Conservation (phyloP, 441 rosid genomes). For the Manihot esculenta region DNA sequence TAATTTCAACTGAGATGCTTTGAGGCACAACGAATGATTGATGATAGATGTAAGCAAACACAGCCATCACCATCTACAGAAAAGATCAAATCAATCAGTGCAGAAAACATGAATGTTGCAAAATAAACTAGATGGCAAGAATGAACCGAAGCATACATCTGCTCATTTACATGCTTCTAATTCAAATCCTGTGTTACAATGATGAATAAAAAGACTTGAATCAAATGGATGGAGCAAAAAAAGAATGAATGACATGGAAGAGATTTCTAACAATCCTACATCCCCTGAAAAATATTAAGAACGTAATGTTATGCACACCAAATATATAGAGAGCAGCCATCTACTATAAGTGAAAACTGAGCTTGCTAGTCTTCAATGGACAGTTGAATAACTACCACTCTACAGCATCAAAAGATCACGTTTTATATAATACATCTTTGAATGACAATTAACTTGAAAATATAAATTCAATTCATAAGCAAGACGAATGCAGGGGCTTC, state of each 20-base stretch:
- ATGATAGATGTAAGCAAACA: conserved; percentile 87
- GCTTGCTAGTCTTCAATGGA: neutral
- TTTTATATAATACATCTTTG: neutral
- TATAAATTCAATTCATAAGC: neutral
- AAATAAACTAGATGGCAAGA: neutral
- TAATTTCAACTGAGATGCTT: conserved; percentile 59
- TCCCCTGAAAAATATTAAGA: neutral
- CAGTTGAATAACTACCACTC: neutral
- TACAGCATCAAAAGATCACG: too few relatives aligned
- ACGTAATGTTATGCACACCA: neutral
- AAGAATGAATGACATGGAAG: neutral
- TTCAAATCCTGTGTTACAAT: neutral
- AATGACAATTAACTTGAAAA: neutral
- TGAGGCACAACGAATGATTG: conserved; percentile 69
- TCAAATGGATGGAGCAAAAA: neutral
- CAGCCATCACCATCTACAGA: conserved; percentile 95
- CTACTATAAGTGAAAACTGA: neutral
- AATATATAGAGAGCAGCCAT: neutral
- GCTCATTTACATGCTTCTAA: neutral
- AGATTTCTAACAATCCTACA: conserved; percentile 1
- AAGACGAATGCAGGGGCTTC: neutral
- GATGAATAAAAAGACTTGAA: neutral
- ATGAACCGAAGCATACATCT: neutral
- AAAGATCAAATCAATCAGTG: neutral
- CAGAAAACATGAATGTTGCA: neutral